Conservation (phyloP, 2,329 filamentous ascomycete genomes). For the Xylariaceae sp. region DNA sequence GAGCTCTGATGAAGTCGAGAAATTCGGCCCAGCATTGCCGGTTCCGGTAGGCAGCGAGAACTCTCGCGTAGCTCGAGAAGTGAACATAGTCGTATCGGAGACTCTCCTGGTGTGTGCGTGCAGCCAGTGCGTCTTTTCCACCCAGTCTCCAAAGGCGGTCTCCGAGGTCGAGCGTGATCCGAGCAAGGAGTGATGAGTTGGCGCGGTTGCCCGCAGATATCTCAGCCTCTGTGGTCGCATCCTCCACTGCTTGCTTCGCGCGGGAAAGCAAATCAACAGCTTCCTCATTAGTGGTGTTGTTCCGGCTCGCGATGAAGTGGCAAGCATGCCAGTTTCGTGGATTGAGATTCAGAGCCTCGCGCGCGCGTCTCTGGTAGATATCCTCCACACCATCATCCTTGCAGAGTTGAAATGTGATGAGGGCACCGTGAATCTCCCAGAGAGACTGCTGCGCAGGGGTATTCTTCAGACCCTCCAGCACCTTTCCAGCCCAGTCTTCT, state of each 20-base stretch:
- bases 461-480: slow-evolving; percentile 12
- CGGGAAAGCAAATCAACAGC: slow-evolving; percentile 17
- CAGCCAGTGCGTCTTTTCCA: slow-evolving; percentile 14
- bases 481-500: slow-evolving; percentile 17
- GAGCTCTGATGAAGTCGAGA: slow-evolving; percentile 19
- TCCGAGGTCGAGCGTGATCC: slow-evolving; percentile 22
- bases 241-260: slow-evolving; percentile 20
- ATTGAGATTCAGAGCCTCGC: slow-evolving; percentile 19
- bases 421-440: slow-evolving; percentile 24
- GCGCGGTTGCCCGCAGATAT: slow-evolving; percentile 14
- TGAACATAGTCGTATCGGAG: slow-evolving; percentile 21
- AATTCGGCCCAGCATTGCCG: slow-evolving; percentile 15
- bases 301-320: slow-evolving; percentile 22
- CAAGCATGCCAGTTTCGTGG: slow-evolving; percentile 23
- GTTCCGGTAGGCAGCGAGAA: slow-evolving; percentile 17
- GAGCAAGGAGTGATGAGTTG: slow-evolving; percentile 21
- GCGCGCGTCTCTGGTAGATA: slow-evolving; percentile 18
- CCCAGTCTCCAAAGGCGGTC: slow-evolving; percentile 21
- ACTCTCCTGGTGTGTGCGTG: slow-evolving; percentile 21
- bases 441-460: slow-evolving; percentile 15
- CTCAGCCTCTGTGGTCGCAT: slow-evolving; percentile 8
- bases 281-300: slow-evolving; percentile 16
- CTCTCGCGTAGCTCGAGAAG: slow-evolving; percentile 16
- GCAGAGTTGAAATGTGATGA: slow-evolving; percentile 21
- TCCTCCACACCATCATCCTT: slow-evolving; percentile 12